Percentiles rank a stretch among this genome's conserved stretches.
phyloP scores from a whole-genome alignment of 805 yeast species.

The Metschnikowia koreensis region DNA sequence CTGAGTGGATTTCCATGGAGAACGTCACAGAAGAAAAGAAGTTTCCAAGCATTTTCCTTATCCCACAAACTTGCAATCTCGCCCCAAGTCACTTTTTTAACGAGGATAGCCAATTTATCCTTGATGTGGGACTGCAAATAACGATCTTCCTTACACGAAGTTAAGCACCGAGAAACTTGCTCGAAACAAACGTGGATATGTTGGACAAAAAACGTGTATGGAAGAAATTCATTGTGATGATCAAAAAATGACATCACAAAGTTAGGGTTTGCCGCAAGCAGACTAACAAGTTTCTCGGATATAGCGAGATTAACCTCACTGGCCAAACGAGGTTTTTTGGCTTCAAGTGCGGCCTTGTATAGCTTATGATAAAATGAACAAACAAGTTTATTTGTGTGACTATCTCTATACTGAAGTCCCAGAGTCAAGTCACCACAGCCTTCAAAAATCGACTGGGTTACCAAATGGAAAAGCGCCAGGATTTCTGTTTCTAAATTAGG shows the following conservation, averaged over 20 bases:
- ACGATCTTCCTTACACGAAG: constrained; percentile 6
- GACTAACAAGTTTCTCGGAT: constrained; percentile 6
- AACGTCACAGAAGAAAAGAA: constrained; percentile 10
- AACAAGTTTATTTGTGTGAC: constrained; percentile 9
- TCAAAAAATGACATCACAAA: constrained; percentile 10
- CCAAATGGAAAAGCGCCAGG: constrained; percentile 11
- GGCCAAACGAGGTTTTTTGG: constrained; percentile 2
- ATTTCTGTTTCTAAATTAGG: constrained; percentile 4
- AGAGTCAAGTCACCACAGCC: constrained; percentile 9
- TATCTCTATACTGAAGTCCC: constrained; percentile 11
- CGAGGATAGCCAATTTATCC: constrained; percentile 1
- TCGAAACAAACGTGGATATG: constrained; percentile 3
- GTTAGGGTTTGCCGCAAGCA: constrained; percentile 3
- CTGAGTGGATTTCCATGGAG: constrained; percentile 7
- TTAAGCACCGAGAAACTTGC: constrained; percentile 8
- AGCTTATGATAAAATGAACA: constrained; percentile 11
- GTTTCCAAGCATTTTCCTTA: constrained; percentile 12
- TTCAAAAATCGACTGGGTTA: constrained; percentile 11
- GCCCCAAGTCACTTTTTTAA: constrained; percentile 8
- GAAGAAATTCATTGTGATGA: constrained; percentile 7
- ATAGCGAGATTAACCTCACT: constrained; percentile 4
- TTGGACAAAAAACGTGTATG: constrained; percentile 8
- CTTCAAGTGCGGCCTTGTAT: constrained; percentile 3
- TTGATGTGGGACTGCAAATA: constrained; percentile 4
- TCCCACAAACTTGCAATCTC: constrained; percentile 4